Evolutionary conservation across 2,329 filamentous ascomycete genomes (phyloP).

Genomic region (Scytalidium sp.): DNA sequence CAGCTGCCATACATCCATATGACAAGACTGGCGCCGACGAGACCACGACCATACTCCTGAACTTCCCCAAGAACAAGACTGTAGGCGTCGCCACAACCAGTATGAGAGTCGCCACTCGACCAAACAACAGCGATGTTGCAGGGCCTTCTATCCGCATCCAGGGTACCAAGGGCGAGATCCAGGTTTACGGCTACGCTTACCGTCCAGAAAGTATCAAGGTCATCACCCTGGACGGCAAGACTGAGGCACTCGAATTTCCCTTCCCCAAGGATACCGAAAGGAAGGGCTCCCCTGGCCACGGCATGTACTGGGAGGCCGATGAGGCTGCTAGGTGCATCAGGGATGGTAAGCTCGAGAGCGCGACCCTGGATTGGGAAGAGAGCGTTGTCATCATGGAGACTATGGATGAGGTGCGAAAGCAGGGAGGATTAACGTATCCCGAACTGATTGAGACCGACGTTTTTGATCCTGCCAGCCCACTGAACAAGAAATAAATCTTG

Average conservation of each 20-base stretch:
- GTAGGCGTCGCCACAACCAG: constrained; percentile 60
- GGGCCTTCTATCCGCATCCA: constrained; percentile 59
- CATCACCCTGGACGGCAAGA: constrained; percentile 39
- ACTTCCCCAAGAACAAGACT: constrained; percentile 54
- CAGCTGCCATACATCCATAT: constrained; percentile 56
- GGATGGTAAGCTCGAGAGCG: constrained; percentile 61
- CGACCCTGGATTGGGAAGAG: constrained; percentile 56
- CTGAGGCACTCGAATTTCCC: constrained; percentile 27
- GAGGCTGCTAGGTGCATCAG: constrained; percentile 61
- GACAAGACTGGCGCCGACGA: constrained; percentile 61
- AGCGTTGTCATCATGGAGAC: constrained; percentile 67
- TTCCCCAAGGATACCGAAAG: constrained; percentile 39
- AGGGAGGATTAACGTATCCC: constrained; percentile 61
- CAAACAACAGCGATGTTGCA: constrained; percentile 39
- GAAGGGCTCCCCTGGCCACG: constrained; percentile 42
- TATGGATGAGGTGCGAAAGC: constrained; percentile 67
- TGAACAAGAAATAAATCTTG: constrained; percentile 47
- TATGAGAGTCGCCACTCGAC: constrained; percentile 44
- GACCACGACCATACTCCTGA: constrained; percentile 59
- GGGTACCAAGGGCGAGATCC: constrained; percentile 64
- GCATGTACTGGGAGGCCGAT: constrained; percentile 72
- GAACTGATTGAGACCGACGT: constrained; percentile 61
- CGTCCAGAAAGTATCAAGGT: constrained; percentile 51
- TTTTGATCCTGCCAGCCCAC: constrained; percentile 57
- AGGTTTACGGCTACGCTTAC: constrained; percentile 58